Base-by-base conservation (phyloP, 140 eudicot species). In the Stevia rebaudiana region DNA sequence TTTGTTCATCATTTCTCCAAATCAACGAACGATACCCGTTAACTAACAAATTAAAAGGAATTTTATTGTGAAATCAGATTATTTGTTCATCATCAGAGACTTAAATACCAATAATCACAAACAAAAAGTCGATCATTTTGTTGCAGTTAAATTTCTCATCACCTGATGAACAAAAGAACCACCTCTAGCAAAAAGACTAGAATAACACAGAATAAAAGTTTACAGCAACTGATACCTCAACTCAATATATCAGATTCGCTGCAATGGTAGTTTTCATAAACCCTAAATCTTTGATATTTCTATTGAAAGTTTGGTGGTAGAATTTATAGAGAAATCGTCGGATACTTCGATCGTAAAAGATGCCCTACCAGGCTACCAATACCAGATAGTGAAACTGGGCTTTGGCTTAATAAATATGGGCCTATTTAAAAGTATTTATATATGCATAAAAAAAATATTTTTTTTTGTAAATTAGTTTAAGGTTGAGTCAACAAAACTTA, bases 1-100 rank as follows among this genome's bases (percentile, higher is more conserved):
- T 0, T 44, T 48, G 19, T 2, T 84, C 88, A 58, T 84, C 88
- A 79, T 70, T 11, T 79, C 86, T 63, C 83, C 64, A 73, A 21
- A 16, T 8, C 6, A 41, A 25, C 25, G 0, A 47, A 28, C 51
- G n/a, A n/a, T n/a, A n/a, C n/a, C n/a, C n/a, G n/a, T n/a, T n/a
- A n/a, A n/a, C n/a, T n/a, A n/a, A n/a, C n/a, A n/a, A n/a, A n/a
- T n/a, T n/a, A n/a, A n/a, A n/a, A n/a, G n/a, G n/a, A n/a, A n/a
- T n/a, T n/a, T n/a, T n/a, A n/a, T n/a, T n/a, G n/a, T n/a, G n/a
- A 12, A 5, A 7, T 8, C 5, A 0, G 1, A n/a, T 18, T 0
- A 53, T 23, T 0, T 12, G 62, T 16, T 73, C 11, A 66, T 33
- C 69, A 67, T 73, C 79, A 67, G 73, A 74, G 74, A 66, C 78